phyloP scores from a whole-genome alignment of 305 asterid genomes.

The Fraxinus floribunda region DNA sequence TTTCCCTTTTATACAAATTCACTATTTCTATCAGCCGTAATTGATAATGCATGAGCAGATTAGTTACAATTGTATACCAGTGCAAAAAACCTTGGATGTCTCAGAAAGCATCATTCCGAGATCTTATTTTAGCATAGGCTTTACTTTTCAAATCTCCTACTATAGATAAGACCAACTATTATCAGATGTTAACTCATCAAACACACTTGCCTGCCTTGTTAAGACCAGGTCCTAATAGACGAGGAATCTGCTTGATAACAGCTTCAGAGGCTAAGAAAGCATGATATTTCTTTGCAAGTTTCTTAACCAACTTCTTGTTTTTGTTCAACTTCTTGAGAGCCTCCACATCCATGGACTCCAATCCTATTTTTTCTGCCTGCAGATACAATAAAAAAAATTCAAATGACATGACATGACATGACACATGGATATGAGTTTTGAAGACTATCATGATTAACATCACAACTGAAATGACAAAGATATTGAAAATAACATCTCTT shows the following conservation, averaged over 20 bases:
- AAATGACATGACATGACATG: background rate
- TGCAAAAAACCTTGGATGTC: background rate
- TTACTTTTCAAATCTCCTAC: background rate
- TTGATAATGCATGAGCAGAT: background rate
- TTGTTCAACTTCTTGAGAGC: constrained; percentile 65
- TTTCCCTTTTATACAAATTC: background rate
- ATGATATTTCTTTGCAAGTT: constrained; percentile 68
- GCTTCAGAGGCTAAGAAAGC: constrained; percentile 75
- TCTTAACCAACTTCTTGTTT: constrained; percentile 70
- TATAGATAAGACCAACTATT: background rate
- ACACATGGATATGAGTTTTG: background rate
- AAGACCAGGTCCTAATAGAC: constrained; percentile 72
- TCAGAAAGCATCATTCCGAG: background rate
- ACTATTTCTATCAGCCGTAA: background rate
- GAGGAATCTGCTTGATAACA: constrained; percentile 73
- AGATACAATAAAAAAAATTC: background rate
- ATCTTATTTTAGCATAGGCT: background rate
- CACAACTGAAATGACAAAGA: background rate
- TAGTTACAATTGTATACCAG: background rate
- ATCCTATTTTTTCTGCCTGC: constrained; percentile 61
- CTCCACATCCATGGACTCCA: constrained; percentile 76
- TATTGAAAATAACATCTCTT: background rate
- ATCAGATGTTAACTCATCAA: background rate
- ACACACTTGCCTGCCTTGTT: constrained; percentile 70
- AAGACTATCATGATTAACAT: background rate